Evolutionary conservation across 305 asterid genomes (phyloP).

Genomic region (Fraxinus floribunda): DNA sequence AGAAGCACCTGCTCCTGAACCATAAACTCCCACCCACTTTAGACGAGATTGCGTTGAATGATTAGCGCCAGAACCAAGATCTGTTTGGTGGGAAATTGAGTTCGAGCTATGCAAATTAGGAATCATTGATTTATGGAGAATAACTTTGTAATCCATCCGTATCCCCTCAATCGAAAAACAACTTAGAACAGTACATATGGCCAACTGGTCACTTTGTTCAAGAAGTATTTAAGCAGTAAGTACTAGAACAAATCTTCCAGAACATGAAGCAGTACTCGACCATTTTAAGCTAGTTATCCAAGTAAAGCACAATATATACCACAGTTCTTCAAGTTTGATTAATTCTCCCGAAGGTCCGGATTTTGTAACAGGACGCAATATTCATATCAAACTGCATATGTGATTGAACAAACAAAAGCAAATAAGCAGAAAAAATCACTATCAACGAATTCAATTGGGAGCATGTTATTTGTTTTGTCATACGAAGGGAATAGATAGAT

Average conservation of each 20-base stretch:
- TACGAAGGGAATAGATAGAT: not conserved
- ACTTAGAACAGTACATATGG: conserved; percentile 2
- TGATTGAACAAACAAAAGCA: conserved; percentile 1
- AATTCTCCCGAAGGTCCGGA: not conserved
- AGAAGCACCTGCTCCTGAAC: conserved; percentile 31
- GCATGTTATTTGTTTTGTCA: not conserved
- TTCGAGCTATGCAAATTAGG: conserved; percentile 28
- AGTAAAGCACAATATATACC: not conserved
- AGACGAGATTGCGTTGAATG: conserved; percentile 22
- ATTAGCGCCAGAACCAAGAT: conserved; percentile 25
- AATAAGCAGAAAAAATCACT: not conserved
- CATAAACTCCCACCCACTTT: conserved; percentile 25
- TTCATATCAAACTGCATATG: not conserved
- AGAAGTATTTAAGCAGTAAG: not conserved
- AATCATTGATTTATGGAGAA: conserved; percentile 42
- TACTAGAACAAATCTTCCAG: not conserved
- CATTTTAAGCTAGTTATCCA: not conserved
- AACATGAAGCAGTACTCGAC: not conserved
- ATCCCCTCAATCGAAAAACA: conserved; percentile 21
- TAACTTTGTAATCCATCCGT: conserved; percentile 42
- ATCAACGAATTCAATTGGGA: not conserved
- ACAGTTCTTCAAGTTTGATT: not conserved
- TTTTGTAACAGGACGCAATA: not conserved
- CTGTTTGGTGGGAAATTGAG: conserved; percentile 37
- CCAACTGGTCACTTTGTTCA: conserved; percentile 15